phyloP scores from a whole-genome alignment of 1,284 basidiomycete species.

The Agroathelia rolfsii region DNA sequence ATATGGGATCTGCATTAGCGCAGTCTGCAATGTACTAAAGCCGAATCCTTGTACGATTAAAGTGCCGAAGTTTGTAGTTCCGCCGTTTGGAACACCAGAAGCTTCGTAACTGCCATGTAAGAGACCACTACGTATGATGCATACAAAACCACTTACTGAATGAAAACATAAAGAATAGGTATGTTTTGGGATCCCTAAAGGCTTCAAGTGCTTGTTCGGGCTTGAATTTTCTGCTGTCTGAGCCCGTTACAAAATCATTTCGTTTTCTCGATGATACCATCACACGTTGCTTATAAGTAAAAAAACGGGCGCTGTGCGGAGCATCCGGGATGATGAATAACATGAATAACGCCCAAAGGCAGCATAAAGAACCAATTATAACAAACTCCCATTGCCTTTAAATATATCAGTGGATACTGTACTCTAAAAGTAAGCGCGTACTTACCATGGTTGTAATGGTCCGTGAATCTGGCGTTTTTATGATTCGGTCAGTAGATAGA shows the following conservation, averaged over 20 bases:
- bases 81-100: slow-evolving; percentile 12
- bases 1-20: slow-evolving; percentile 28
- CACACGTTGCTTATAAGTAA: slow-evolving; percentile 23
- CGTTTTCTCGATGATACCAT: slow-evolving; percentile 25
- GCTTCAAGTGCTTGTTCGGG: slow-evolving; percentile 21
- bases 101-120: neutral
- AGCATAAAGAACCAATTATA: slow-evolving; percentile 3
- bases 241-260: slow-evolving; percentile 18
- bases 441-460: slow-evolving; percentile 22
- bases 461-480: slow-evolving; percentile 13
- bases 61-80: slow-evolving; percentile 20
- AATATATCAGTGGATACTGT: no score
- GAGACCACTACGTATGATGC: slow-evolving; percentile 10
- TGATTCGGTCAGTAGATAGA: no score
- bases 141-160: slow-evolving; percentile 17
- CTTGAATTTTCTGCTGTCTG: slow-evolving; percentile 22
- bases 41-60: slow-evolving; percentile 31
- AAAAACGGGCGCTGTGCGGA: slow-evolving; percentile 23
- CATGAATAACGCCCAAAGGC: neutral
- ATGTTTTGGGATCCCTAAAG: slow-evolving; percentile 20
- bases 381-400: slow-evolving; percentile 24
- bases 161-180: slow-evolving; percentile 21
- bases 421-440: no score
- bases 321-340: slow-evolving; percentile 24
- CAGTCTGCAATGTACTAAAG: slow-evolving; percentile 28